phyloP scores from a whole-genome alignment of 306 rosid genomes.

The Fagus sylvatica region DNA sequence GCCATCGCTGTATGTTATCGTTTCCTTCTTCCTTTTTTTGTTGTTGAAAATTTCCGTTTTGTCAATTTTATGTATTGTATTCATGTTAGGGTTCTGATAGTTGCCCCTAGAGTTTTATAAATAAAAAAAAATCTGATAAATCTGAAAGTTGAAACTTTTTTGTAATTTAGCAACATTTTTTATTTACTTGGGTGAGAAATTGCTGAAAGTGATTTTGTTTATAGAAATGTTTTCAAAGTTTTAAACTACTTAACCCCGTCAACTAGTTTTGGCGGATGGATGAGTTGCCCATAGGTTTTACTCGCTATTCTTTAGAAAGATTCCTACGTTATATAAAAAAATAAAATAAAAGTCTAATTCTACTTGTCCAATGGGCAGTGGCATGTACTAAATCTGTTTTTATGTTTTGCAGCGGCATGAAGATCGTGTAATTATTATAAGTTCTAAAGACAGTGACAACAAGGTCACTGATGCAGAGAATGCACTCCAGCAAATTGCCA shows the following conservation, averaged over 20 bases:
- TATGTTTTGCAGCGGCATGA: slow-evolving; percentile 69
- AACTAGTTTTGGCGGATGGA: too few species aligned
- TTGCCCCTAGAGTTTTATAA: too few species aligned
- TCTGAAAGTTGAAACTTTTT: too few species aligned
- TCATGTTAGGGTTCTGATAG: background rate
- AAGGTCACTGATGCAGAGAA: slow-evolving; percentile 76
- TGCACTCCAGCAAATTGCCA: slow-evolving; percentile 77
- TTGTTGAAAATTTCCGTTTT: background rate
- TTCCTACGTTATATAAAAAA: too few species aligned
- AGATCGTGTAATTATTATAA: slow-evolving; percentile 91
- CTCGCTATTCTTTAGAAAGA: too few species aligned
- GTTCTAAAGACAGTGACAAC: slow-evolving; percentile 73
- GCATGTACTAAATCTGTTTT: slow-evolving; percentile 19
- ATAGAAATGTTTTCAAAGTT: background rate
- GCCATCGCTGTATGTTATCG: slow-evolving; percentile 56
- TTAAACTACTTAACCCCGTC: too few species aligned
- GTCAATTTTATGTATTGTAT: background rate
- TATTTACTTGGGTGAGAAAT: background rate
- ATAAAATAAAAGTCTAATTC: too few species aligned
- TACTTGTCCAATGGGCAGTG: background rate
- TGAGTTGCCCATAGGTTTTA: too few species aligned
- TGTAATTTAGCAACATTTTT: too few species aligned
- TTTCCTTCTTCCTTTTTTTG: background rate
- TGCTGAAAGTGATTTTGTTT: background rate
- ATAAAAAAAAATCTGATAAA: too few species aligned